Percentiles rank a stretch among this genome's conserved stretches.
phyloP scores from a whole-genome alignment of 495 filamentous ascomycete genomes.

The Daldinia concentrica region DNA sequence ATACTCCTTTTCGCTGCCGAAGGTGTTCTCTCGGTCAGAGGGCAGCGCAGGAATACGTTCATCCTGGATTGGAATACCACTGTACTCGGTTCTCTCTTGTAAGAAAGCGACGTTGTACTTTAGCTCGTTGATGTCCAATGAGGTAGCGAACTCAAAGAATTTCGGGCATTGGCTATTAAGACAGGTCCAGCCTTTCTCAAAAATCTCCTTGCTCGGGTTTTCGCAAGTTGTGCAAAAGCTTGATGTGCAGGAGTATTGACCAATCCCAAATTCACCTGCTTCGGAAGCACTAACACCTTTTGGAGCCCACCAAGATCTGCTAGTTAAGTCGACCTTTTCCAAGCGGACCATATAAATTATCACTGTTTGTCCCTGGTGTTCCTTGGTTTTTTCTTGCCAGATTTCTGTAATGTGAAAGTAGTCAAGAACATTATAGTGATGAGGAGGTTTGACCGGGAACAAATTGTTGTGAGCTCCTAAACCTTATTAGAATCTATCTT shows the following conservation, averaged over 20 bases:
- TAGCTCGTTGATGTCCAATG: conserved; percentile 49
- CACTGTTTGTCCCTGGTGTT: conserved; percentile 42
- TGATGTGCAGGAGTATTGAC: conserved; percentile 17
- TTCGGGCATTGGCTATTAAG: conserved; percentile 62
- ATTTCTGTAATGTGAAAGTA: conserved; percentile 76
- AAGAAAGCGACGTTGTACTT: conserved; percentile 69
- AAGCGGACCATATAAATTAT: conserved; percentile 68
- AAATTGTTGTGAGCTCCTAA: conserved; percentile 62
- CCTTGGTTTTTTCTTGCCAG: conserved; percentile 69
- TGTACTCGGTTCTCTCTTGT: conserved; percentile 48
- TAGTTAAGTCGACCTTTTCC: conserved; percentile 70
- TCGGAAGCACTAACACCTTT: background rate
- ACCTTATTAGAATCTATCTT: conserved; percentile 16
- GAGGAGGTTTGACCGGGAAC: conserved; percentile 63
- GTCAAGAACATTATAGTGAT: conserved; percentile 76
- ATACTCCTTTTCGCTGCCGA: conserved; percentile 51
- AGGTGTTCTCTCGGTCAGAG: background rate
- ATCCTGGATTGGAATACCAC: conserved; percentile 35
- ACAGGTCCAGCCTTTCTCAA: conserved; percentile 73
- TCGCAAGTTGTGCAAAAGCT: conserved; percentile 44
- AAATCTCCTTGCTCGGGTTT: conserved; percentile 50
- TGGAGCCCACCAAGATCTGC: conserved; percentile 76
- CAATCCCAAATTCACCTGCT: conserved; percentile 24
- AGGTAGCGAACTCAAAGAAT: conserved; percentile 64
- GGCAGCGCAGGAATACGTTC: conserved; percentile 52